Base-by-base conservation (phyloP, 352 stramenopile species). In the Globisporangium apiculatum region DNA sequence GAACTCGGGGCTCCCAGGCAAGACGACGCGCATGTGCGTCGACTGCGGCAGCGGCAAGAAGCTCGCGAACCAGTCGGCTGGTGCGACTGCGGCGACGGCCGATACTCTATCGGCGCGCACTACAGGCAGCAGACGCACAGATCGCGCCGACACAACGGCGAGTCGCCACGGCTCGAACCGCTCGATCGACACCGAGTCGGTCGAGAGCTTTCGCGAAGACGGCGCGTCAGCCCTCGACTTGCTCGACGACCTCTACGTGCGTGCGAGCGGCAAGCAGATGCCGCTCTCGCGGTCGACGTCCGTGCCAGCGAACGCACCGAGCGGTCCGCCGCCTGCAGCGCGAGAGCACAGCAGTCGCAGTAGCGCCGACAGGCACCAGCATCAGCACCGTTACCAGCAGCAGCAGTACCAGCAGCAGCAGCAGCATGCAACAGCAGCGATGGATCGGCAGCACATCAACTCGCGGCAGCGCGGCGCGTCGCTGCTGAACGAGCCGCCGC, bases 11-110 rank as follows among this genome's bases (percentile, higher is more conserved):
- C 48, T 57, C 66, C 47, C 75, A 4, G 59, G 67, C 55, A 75
- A 76, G 55, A 75, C 81, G 51, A 75, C 84, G 65, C 79, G 79
- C 42, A 75, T 89, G 61, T 89, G 76, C 31, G 57, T 79, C 24
- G 56, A 75, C 36, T 89, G 79, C 36, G 65, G 68, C 15, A 59
- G 68, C 53, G 67, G 52, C 42, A 55, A 53, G 45, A 48, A 31
- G 53, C 36, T 47, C 10, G 48, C 24, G 48, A n/a, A 17, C 11
- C 49, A 55, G 36, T 5, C 11, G 11, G 11, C 35, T 35, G 11
- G 14, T 48, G 31, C 5, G n/a, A 10, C 36, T 36, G 15, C 38
- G 58, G 43, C 37, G 36, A 3, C 36, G 24, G 43, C 12, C 4
- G 24, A 31, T 31, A 31, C 24, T 31, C 24, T 31, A 31, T 31